Percentiles rank a stretch among this genome's conserved stretches.
Evolutionary conservation across 306 rosid genomes (phyloP).

Genomic region (Styphnolobium japonicum): DNA sequence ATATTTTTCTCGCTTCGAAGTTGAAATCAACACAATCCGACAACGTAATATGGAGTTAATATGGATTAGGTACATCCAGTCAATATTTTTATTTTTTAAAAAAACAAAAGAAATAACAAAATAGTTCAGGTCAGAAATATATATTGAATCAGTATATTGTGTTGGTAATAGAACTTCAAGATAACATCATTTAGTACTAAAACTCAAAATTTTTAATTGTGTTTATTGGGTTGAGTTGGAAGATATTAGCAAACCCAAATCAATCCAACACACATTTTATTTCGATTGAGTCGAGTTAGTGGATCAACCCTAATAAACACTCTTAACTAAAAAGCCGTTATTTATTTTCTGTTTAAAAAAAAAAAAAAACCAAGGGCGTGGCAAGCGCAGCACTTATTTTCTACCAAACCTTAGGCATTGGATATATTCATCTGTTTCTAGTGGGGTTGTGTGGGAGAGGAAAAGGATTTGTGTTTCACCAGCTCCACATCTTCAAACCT

Average conservation of each 20-base stretch:
- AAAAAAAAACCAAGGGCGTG: not conserved
- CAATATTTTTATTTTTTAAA: too few relatives aligned
- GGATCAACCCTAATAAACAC: not conserved
- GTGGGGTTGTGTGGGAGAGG: not conserved
- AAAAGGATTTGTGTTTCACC: slow-evolving; percentile 56
- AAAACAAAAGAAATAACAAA: too few relatives aligned
- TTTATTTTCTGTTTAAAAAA: not conserved
- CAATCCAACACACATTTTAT: not conserved
- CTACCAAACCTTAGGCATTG: slow-evolving; percentile 32
- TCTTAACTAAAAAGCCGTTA: not conserved
- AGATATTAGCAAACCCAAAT: not conserved
- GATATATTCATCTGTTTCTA: not conserved
- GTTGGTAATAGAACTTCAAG: not conserved
- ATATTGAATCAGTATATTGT: not conserved
- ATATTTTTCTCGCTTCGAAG: too few relatives aligned
- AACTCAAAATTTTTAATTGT: not conserved
- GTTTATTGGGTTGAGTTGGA: not conserved
- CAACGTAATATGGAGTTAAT: too few relatives aligned
- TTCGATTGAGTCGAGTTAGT: not conserved
- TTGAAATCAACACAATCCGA: too few relatives aligned
- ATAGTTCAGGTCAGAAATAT: too few relatives aligned
- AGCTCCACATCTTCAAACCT: slow-evolving; percentile 55
- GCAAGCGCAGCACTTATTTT: slow-evolving; percentile 35
- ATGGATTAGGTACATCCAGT: too few relatives aligned
- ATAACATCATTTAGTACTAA: too few relatives aligned